A percentile compares a stretch with the other conserved stretches of the same genome.
These are phyloP conservation scores for Ascochyta lentis DNA, from an alignment of 2,329 filamentous ascomycete genomes.

Conservation along the genomic window DNA sequence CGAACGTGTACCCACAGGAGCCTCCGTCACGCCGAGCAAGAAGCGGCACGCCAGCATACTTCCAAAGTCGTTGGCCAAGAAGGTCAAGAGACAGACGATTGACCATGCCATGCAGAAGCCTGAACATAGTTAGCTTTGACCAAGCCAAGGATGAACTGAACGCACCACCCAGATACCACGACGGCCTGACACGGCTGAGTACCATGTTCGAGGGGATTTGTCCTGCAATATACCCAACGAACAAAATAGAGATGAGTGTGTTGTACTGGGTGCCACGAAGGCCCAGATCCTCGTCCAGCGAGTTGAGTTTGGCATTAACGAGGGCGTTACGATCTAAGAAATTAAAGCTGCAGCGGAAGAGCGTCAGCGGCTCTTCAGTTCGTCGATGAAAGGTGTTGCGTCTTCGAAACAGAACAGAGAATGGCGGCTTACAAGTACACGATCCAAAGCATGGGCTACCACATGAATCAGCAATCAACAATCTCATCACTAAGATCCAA, in stretches of 20 bases:
- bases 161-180: constrained; percentile 17
- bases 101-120: constrained; percentile 48
- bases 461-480: neutral
- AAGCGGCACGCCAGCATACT: constrained; percentile 42
- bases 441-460: constrained; percentile 49
- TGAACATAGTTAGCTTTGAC: neutral
- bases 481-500: no score
- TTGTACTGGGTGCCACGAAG: constrained; percentile 30
- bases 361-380: neutral
- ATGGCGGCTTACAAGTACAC: constrained; percentile 48
- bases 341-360: constrained; percentile 21
- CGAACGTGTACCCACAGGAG: constrained; percentile 4
- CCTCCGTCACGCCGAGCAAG: constrained; percentile 39
- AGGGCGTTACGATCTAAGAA: constrained; percentile 68
- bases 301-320: constrained; percentile 67
- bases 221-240: constrained; percentile 50
- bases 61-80: constrained; percentile 38
- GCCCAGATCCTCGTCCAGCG: constrained; percentile 62
- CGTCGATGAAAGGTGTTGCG: no score
- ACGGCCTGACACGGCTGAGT: constrained; percentile 44
- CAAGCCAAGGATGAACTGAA: neutral
- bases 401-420: neutral
- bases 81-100: constrained; percentile 42
- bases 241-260: constrained; percentile 51
- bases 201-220: constrained; percentile 54